These are phyloP conservation scores for Aspergillus incahuasiensis DNA, from an alignment of 495 filamentous ascomycete genomes.

Conservation along the genomic window DNA sequence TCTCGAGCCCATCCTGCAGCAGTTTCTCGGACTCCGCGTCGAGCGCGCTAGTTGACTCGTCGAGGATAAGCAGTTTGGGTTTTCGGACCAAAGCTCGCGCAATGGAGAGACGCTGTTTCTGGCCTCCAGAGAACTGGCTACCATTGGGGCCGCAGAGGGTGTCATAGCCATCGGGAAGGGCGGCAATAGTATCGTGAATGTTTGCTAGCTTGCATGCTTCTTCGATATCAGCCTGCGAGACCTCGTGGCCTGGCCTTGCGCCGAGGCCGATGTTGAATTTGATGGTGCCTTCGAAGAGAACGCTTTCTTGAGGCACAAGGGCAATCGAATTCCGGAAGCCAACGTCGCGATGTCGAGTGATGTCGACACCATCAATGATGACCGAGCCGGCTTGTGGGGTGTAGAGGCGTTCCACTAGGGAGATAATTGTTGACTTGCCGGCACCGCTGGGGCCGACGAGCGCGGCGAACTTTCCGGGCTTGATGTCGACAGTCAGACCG, in stretches of 20 bases:
- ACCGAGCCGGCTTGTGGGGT: slow-evolving; percentile 38
- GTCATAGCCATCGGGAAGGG: slow-evolving; percentile 58
- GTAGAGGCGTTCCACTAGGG: slow-evolving; percentile 54
- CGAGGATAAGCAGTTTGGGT: slow-evolving; percentile 65
- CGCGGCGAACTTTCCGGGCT: slow-evolving; percentile 54
- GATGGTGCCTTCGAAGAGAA: slow-evolving; percentile 52
- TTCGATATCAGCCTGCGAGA: slow-evolving; percentile 46
- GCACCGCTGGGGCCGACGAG: slow-evolving; percentile 58
- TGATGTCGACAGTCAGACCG: slow-evolving; percentile 49
- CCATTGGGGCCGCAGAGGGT: slow-evolving; percentile 62
- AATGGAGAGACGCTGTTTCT: slow-evolving; percentile 72
- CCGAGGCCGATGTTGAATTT: slow-evolving; percentile 52
- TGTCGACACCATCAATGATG: slow-evolving; percentile 38
- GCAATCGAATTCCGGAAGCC: slow-evolving; percentile 46
- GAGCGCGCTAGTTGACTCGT: slow-evolving; percentile 74
- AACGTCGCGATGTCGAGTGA: slow-evolving; percentile 29
- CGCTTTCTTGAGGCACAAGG: slow-evolving; percentile 53
- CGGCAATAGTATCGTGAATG: slow-evolving; percentile 54
- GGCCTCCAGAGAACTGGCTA: slow-evolving; percentile 64
- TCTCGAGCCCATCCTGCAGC: slow-evolving; percentile 64
- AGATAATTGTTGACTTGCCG: slow-evolving; percentile 59
- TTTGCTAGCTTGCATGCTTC: slow-evolving; percentile 54
- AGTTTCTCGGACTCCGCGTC: slow-evolving; percentile 69
- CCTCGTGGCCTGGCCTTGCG: slow-evolving; percentile 36
- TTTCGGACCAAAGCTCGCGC: slow-evolving; percentile 71